Evolutionary conservation across 176 grass and related monocot species (phyloP).

Genomic region (Avena atlantica): DNA sequence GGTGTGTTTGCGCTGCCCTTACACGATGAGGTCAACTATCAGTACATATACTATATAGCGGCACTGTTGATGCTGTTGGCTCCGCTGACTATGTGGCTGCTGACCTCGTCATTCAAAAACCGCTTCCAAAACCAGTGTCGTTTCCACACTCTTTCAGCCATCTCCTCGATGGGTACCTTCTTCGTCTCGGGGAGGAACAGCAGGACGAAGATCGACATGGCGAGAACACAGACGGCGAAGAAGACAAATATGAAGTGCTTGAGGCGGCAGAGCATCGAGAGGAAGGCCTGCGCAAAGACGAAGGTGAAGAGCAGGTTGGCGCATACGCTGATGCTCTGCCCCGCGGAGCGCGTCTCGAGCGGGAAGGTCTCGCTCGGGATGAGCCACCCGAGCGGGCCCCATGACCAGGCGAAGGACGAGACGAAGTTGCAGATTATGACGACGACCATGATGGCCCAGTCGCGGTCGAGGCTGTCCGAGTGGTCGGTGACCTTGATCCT

Average conservation of each 20-base stretch:
- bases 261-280: conserved; percentile 50
- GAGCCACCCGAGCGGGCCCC: conserved; percentile 89
- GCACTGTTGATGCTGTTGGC: not conserved
- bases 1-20: too few relatives aligned
- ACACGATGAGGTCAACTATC: too few relatives aligned
- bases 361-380: conserved; percentile 79
- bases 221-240: not conserved
- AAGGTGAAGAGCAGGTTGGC: conserved; percentile 47
- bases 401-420: conserved; percentile 84
- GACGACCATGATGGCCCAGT: conserved; percentile 63
- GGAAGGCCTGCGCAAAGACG: conserved; percentile 44
- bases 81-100: not conserved
- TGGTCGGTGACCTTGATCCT: conserved; percentile 68
- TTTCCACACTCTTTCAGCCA: conserved; percentile 15
- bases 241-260: conserved; percentile 43
- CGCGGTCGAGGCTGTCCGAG: conserved; percentile 53
- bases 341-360: conserved; percentile 45
- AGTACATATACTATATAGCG: not conserved
- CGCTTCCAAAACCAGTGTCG: conserved; percentile 23
- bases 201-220: conserved; percentile 19
- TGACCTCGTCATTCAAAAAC: not conserved
- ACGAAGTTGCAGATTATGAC: conserved; percentile 77
- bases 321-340: conserved; percentile 46
- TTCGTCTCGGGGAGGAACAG: not conserved
- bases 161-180: conserved; percentile 29